phyloP scores from a whole-genome alignment of 2,329 filamentous ascomycete genomes.

The Talaromyces sp. region DNA sequence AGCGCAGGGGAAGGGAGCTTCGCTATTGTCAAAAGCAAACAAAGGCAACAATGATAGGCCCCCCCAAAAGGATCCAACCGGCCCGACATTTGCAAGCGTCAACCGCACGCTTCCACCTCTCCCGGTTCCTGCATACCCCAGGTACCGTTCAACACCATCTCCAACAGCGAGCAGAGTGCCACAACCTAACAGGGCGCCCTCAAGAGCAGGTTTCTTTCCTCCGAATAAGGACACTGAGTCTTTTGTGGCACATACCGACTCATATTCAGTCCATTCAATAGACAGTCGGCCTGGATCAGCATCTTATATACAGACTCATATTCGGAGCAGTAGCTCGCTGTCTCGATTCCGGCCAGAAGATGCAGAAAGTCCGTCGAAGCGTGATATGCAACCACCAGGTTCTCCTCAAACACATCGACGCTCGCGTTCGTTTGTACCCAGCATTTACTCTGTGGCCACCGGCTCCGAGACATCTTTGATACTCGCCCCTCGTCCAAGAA shows the following conservation, averaged over 20 bases:
- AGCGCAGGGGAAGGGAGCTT: slow-evolving; percentile 15
- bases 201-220: slow-evolving; percentile 32
- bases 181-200: slow-evolving; percentile 20
- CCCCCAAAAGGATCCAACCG: slow-evolving; percentile 21
- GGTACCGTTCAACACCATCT: slow-evolving; percentile 24
- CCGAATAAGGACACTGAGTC: slow-evolving; percentile 40
- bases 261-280: slow-evolving; percentile 37
- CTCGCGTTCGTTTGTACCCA: slow-evolving; percentile 41
- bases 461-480: slow-evolving; percentile 46
- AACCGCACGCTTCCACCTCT: slow-evolving; percentile 31
- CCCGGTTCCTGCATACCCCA: slow-evolving; percentile 25
- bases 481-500: slow-evolving; percentile 40
- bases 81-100: slow-evolving; percentile 22
- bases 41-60: slow-evolving; percentile 24
- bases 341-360: slow-evolving; percentile 44
- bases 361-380: slow-evolving; percentile 30
- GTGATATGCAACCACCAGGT: slow-evolving; percentile 26
- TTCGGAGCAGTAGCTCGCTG: slow-evolving; percentile 43
- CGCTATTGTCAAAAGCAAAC: slow-evolving; percentile 16
- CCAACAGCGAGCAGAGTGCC: slow-evolving; percentile 22
- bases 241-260: slow-evolving; percentile 40
- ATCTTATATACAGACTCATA: slow-evolving; percentile 37
- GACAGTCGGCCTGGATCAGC: slow-evolving; percentile 39
- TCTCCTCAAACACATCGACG: slow-evolving; percentile 32
- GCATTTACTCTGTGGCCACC: slow-evolving; percentile 45